Conservation (phyloP, 2,329 filamentous ascomycete genomes). For the Hymenoscyphus scutula region DNA sequence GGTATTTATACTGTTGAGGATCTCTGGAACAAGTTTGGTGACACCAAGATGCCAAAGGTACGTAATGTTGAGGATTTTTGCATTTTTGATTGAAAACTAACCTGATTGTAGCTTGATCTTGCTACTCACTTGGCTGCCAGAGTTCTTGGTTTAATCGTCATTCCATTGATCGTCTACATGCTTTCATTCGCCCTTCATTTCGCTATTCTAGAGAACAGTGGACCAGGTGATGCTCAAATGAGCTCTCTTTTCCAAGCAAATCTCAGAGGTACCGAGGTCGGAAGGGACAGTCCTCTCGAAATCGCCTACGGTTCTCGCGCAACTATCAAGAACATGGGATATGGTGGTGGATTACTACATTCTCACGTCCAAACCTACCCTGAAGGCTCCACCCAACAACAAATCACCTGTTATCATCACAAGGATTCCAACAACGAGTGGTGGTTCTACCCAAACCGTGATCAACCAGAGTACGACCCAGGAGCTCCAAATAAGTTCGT, state of each 20-base stretch:
- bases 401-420: slow-evolving; percentile 99
- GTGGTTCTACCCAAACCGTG: slow-evolving; percentile 96
- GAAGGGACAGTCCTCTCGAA: slow-evolving; percentile 90
- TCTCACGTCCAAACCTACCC: slow-evolving; percentile 96
- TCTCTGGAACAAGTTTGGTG: slow-evolving; percentile 96
- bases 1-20: slow-evolving; percentile 95
- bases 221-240: slow-evolving; percentile 99
- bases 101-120: slow-evolving; percentile 52
- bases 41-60: slow-evolving; percentile 85
- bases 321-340: slow-evolving; percentile 99
- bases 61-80: slow-evolving; percentile 30
- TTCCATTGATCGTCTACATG: slow-evolving; percentile 90
- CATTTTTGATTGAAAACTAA: slow-evolving; percentile 15
- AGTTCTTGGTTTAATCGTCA: slow-evolving; percentile 80
- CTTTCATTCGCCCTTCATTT: slow-evolving; percentile 96
- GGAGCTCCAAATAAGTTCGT: slow-evolving; percentile 72
- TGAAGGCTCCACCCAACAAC: slow-evolving; percentile 89
- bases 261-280: slow-evolving; percentile 87
- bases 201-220: slow-evolving; percentile 85
- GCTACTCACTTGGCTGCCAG: slow-evolving; percentile 77
- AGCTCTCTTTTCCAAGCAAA: slow-evolving; percentile 99
- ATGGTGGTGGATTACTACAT: slow-evolving; percentile 92
- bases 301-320: slow-evolving; percentile 84
- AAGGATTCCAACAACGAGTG: slow-evolving; percentile 99
- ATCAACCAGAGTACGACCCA: slow-evolving; percentile 68